A percentile compares a stretch with the other conserved stretches of the same genome.
Evolutionary conservation across 805 yeast genomes (phyloP).

Genomic region (Jamesozyma hellenica): DNA sequence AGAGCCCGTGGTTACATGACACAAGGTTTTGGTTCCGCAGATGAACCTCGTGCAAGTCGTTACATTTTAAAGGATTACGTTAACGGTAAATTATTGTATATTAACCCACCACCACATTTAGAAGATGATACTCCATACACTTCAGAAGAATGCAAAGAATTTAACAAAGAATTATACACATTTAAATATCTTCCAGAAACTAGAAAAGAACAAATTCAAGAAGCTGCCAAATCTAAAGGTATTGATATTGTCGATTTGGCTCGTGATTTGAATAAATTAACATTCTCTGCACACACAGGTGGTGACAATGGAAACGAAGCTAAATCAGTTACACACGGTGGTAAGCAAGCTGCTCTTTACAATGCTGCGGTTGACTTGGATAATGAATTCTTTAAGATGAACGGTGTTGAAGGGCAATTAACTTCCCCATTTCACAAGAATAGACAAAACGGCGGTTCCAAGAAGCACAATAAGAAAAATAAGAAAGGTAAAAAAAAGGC

Average conservation of each 20-base stretch:
- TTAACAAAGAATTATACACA: conserved; percentile 67
- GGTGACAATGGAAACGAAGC: conserved; percentile 36
- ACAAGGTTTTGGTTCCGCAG: conserved; percentile 95
- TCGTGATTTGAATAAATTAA: conserved; percentile 57
- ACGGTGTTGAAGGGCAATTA: conserved; percentile 50
- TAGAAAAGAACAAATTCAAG: conserved; percentile 59
- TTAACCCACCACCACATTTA: conserved; percentile 77
- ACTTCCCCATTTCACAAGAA: conserved; percentile 65
- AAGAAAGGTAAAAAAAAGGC: conserved; percentile 50
- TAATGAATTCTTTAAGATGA: conserved; percentile 71
- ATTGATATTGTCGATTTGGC: conserved; percentile 55
- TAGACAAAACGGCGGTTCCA: conserved; percentile 27
- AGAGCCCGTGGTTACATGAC: conserved; percentile 96
- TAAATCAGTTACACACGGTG: conserved; percentile 59
- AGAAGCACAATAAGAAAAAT: conserved; percentile 69
- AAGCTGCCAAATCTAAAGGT: conserved; percentile 51
- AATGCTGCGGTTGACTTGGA: conserved; percentile 79
- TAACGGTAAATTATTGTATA: conserved; percentile 75
- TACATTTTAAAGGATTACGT: conserved; percentile 90
- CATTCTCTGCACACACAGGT: conserved; percentile 70
- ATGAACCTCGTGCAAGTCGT: conserved; percentile 89
- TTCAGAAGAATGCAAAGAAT: conserved; percentile 46
- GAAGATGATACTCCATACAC: conserved; percentile 45
- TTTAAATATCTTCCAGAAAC: conserved; percentile 57
- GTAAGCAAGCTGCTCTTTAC: conserved; percentile 68